Conservation (phyloP, 495 filamentous ascomycete genomes). For the Hyaloscypha finlandica region DNA sequence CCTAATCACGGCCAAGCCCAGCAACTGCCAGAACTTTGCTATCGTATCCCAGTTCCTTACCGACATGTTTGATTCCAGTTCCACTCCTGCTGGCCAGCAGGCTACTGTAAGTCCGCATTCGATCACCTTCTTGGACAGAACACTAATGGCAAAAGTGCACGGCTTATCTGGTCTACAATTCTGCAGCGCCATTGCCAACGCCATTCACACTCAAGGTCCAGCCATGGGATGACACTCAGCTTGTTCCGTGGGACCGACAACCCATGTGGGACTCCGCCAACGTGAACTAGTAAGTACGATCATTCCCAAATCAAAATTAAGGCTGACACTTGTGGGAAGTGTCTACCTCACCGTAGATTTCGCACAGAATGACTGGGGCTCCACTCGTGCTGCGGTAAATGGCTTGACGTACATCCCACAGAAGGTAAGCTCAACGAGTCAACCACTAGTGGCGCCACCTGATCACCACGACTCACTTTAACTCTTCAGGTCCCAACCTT, state of each 20-base stretch:
- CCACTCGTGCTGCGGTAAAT: constrained; percentile 61
- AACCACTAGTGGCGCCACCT: not conserved
- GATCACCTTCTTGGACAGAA: not conserved
- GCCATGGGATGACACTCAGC: constrained; percentile 12
- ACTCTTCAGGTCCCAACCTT: constrained; percentile 55
- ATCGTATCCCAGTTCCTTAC: constrained; percentile 49
- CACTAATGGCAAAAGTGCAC: not conserved
- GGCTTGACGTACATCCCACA: constrained; percentile 70
- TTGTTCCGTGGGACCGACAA: constrained; percentile 14
- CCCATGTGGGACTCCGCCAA: constrained; percentile 8
- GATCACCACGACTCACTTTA: not conserved
- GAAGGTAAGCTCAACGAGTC: constrained; percentile 61
- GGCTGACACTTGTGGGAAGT: constrained; percentile 1
- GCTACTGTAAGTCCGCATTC: constrained; percentile 10
- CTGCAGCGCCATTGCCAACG: not conserved
- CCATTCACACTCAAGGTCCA: not conserved
- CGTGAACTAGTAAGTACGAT: constrained; percentile 5
- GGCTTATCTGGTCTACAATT: constrained; percentile 12
- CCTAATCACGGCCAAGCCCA: constrained; percentile 50
- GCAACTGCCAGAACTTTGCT: constrained; percentile 9
- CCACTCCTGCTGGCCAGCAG: constrained; percentile 10
- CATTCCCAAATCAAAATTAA: not conserved
- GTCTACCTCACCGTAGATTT: constrained; percentile 40
- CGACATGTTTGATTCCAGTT: constrained; percentile 1
- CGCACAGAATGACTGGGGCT: not conserved